Conservation (phyloP, 2,329 filamentous ascomycete genomes). For the Clonostachys byssicola region DNA sequence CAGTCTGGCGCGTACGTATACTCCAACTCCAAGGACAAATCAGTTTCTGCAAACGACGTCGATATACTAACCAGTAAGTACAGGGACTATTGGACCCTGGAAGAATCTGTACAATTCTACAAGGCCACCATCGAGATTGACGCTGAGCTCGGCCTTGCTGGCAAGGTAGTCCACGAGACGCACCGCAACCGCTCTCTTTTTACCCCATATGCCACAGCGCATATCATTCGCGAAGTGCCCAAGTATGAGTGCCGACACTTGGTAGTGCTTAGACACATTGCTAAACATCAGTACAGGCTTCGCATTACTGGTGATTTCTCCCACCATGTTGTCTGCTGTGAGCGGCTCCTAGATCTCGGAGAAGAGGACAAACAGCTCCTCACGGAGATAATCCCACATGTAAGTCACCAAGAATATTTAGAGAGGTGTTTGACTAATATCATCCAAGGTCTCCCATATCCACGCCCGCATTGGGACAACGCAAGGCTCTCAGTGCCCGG, state of each 20-base stretch:
- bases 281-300: constrained; percentile 5
- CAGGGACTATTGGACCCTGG: constrained; percentile 21
- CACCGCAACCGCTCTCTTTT: constrained; percentile 23
- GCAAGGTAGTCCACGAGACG: constrained; percentile 22
- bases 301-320: constrained; percentile 17
- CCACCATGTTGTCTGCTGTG: constrained; percentile 14
- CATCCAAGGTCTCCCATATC: constrained; percentile 22
- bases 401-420: constrained; percentile 5
- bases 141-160: constrained; percentile 18
- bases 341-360: constrained; percentile 10
- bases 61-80: not conserved
- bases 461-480: constrained; percentile 27
- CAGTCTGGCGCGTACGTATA: constrained; percentile 9
- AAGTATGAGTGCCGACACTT: constrained; percentile 10
- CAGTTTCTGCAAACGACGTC: not conserved
- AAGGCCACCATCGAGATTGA: constrained; percentile 19
- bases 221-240: constrained; percentile 20
- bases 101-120: constrained; percentile 24
- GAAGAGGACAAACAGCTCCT: constrained; percentile 12
- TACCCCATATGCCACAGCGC: constrained; percentile 17
- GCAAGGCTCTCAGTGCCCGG: constrained; percentile 26
- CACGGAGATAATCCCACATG: constrained; percentile 17
- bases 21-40: not conserved
- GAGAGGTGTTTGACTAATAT: not conserved
- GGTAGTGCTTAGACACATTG: not conserved